A percentile compares a stretch with the other conserved stretches of the same genome.
Conservation (phyloP, 306 rosid genomes). For the Sicyos edulis region DNA sequence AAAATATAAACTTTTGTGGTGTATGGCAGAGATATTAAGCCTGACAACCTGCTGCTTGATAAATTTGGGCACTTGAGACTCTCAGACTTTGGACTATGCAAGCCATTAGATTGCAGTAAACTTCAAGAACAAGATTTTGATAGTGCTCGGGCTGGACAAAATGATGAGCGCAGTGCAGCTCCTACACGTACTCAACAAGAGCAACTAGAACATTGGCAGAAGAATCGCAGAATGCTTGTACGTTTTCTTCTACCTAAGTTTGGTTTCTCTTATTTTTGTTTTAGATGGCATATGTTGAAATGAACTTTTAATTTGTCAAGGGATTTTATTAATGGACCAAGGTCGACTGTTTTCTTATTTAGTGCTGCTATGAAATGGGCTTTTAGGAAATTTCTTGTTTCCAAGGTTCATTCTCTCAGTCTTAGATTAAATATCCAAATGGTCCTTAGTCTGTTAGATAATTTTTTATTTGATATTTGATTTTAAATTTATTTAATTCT, state of each 20-base stretch:
- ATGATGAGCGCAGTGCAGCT: constrained; percentile 45
- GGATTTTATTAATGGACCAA: neutral
- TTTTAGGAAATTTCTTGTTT: neutral
- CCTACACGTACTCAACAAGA: constrained; percentile 91
- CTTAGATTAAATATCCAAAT: constrained; percentile 7
- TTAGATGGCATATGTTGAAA: neutral
- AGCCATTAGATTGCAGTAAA: constrained; percentile 88
- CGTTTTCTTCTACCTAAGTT: constrained; percentile 22
- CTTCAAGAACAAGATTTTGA: constrained; percentile 77
- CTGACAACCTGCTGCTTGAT: constrained; percentile 92
- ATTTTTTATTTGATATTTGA: neutral
- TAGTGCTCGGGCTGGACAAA: constrained; percentile 48
- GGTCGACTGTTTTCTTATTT: neutral
- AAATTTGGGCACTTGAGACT: constrained; percentile 85
- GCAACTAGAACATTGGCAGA: constrained; percentile 91
- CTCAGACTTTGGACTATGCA: constrained; percentile 96
- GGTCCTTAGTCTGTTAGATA: no score
- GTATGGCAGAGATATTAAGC: constrained; percentile 84
- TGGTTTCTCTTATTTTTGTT: constrained; percentile 16
- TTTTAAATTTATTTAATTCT: neutral
- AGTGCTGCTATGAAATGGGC: neutral
- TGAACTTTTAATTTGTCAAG: neutral
- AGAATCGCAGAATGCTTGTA: constrained; percentile 92
- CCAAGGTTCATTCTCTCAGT: constrained; percentile 2
- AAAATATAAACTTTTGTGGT: constrained; percentile 24